A percentile compares a stretch with the other conserved stretches of the same genome.
phyloP scores from a whole-genome alignment of 495 filamentous ascomycete genomes.

The Xanthoparmelia taractica region DNA sequence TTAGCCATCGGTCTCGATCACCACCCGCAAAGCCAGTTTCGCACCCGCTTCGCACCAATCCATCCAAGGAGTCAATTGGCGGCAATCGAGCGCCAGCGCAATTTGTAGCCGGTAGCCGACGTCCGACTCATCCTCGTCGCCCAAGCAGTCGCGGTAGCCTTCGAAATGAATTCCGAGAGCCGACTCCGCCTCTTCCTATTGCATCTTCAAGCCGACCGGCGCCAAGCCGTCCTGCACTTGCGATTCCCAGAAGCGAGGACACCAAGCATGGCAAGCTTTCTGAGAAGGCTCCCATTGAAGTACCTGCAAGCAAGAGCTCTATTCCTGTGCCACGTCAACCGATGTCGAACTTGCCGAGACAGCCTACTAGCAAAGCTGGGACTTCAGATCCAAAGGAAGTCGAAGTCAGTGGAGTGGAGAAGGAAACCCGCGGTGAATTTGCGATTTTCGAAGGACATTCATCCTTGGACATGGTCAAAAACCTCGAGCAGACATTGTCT shows the following conservation, averaged over 20 bases:
- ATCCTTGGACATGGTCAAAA: not conserved
- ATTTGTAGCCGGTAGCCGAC: constrained; percentile 27
- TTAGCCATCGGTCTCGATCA: constrained; percentile 1
- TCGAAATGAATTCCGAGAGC: constrained; percentile 17
- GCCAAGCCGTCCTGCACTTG: constrained; percentile 13
- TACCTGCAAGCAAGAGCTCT: constrained; percentile 11
- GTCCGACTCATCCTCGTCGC: constrained; percentile 19
- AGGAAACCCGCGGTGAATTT: constrained; percentile 7
- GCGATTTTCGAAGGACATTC: constrained; percentile 6
- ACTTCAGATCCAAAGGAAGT: not conserved
- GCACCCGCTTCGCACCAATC: constrained; percentile 10
- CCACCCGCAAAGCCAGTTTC: not conserved
- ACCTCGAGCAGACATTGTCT: not conserved
- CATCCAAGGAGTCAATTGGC: constrained; percentile 21
- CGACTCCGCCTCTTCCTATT: constrained; percentile 10
- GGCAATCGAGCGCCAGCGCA: constrained; percentile 24
- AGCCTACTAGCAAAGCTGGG: not conserved
- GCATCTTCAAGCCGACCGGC: constrained; percentile 9
- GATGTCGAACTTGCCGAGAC: not conserved
- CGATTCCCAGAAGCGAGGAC: not conserved
- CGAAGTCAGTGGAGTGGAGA: not conserved
- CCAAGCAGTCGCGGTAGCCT: constrained; percentile 23
- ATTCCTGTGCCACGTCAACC: constrained; percentile 11
- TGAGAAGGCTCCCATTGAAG: not conserved
- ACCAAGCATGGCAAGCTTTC: constrained; percentile 1